These are phyloP conservation scores for Aspergillus oerlinghausenensis DNA, from an alignment of 2,329 filamentous ascomycete species.

Conservation along the genomic window DNA sequence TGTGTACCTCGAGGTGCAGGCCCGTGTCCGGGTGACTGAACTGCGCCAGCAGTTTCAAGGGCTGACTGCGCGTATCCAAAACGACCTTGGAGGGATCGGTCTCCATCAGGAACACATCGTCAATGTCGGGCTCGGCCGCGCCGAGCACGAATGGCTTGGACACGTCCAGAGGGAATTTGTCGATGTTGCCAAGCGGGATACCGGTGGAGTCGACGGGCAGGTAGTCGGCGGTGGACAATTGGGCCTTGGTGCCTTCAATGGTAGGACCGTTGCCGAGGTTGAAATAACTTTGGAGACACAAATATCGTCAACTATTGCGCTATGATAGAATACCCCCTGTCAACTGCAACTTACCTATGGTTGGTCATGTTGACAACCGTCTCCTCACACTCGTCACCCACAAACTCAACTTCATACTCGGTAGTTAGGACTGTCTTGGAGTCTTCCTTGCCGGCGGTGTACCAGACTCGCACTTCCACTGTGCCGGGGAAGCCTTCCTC, in stretches of 20 bases:
- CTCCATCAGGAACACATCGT: conserved; percentile 85
- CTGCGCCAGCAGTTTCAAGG: conserved; percentile 63
- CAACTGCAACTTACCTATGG: conserved; percentile 61
- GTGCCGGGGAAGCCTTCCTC: conserved; percentile 90
- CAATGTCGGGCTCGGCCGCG: conserved; percentile 68
- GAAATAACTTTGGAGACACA: conserved; percentile 52
- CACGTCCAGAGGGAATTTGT: conserved; percentile 58
- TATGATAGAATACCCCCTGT: background rate
- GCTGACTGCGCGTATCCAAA: conserved; percentile 60
- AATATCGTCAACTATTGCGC: background rate
- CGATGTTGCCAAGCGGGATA: conserved; percentile 68
- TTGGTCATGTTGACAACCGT: conserved; percentile 92
- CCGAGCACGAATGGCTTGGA: conserved; percentile 68
- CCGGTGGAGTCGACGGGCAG: conserved; percentile 68
- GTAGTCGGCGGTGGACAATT: conserved; percentile 58
- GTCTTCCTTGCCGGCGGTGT: conserved; percentile 67
- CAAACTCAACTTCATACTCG: conserved; percentile 83
- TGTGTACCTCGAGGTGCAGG: conserved; percentile 79
- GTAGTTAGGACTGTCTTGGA: conserved; percentile 71
- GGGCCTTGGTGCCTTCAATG: conserved; percentile 59
- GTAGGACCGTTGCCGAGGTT: conserved; percentile 58
- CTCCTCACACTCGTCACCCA: conserved; percentile 73
- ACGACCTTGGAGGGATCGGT: conserved; percentile 55
- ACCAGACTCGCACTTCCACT: conserved; percentile 71
- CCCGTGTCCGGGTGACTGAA: conserved; percentile 70